Evolutionary conservation across 2,329 filamentous ascomycete genomes (phyloP).

Genomic region (Ploettnerulaceae sp.): DNA sequence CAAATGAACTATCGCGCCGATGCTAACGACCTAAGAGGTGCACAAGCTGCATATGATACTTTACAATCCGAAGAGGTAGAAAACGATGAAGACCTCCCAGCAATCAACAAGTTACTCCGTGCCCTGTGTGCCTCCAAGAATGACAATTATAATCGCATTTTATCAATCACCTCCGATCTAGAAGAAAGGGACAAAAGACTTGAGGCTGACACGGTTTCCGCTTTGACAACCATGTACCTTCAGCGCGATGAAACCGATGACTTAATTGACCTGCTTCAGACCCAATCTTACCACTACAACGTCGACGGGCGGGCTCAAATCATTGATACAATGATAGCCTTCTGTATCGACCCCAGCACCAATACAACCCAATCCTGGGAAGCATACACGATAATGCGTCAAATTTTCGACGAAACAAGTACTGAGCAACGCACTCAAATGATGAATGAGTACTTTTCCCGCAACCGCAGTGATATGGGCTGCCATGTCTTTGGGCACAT

Average conservation of each 20-base stretch:
- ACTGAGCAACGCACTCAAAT: constrained; percentile 61
- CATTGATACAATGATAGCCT: constrained; percentile 59
- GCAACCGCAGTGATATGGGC: constrained; percentile 77
- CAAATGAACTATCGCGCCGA: constrained; percentile 73
- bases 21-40: constrained; percentile 66
- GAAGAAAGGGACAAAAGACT: constrained; percentile 66
- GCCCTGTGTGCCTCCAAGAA: constrained; percentile 57
- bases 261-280: constrained; percentile 75
- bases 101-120: constrained; percentile 68
- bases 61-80: constrained; percentile 52
- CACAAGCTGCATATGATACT: constrained; percentile 58
- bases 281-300: constrained; percentile 67
- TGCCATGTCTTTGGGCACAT: constrained; percentile 87
- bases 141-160: constrained; percentile 65
- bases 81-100: constrained; percentile 53
- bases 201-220: constrained; percentile 68
- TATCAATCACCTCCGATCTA: constrained; percentile 67
- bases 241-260: constrained; percentile 72
- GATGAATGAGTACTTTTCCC: constrained; percentile 78
- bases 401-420: constrained; percentile 63
- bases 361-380: constrained; percentile 62
- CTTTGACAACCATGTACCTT: constrained; percentile 69
- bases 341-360: constrained; percentile 58
- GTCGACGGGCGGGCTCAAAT: constrained; percentile 64
- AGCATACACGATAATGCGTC: constrained; percentile 59